phyloP scores from a whole-genome alignment of 163 green algal genomes.

The Scenedesmus sp. region DNA sequence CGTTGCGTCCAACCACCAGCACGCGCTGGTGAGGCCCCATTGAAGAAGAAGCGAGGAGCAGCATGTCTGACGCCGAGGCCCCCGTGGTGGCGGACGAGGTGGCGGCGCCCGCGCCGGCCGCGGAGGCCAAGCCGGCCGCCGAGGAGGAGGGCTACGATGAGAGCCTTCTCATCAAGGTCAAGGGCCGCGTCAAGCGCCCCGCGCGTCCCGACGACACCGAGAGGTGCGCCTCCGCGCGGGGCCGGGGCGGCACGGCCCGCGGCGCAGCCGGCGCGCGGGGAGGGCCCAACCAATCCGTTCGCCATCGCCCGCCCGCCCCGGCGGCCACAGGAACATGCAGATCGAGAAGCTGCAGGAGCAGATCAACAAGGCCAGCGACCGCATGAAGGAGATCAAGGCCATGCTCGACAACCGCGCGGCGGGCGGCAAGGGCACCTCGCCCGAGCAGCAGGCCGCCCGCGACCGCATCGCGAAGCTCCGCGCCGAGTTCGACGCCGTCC shows the following conservation, averaged over 20 bases:
- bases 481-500: slow-evolving; percentile 52
- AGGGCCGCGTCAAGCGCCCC: slow-evolving; percentile 43
- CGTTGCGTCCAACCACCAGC: no score
- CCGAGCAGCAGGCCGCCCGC: slow-evolving; percentile 37
- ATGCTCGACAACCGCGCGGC: slow-evolving; percentile 44
- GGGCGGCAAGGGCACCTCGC: slow-evolving; percentile 24
- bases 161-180: slow-evolving; percentile 43
- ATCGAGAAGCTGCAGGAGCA: slow-evolving; percentile 64
- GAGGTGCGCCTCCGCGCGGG: no score
- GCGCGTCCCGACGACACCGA: slow-evolving; percentile 62
- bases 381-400: slow-evolving; percentile 61
- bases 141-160: slow-evolving; percentile 43
- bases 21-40: no score
- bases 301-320: no score
- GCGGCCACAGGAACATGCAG: slow-evolving; percentile 55
- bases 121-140: neutral
- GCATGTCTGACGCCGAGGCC: no score
- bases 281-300: no score
- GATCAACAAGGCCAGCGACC: slow-evolving; percentile 51
- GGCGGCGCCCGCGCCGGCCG: slow-evolving; percentile 1
- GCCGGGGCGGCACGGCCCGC: no score
- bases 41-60: no score
- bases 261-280: no score
- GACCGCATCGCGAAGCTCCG: slow-evolving; percentile 47
- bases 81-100: no score